A percentile compares a stretch with the other conserved stretches of the same genome.
Evolutionary conservation across 1,284 basidiomycete species (phyloP).

Genomic region (Ganoderma leucocontextum): DNA sequence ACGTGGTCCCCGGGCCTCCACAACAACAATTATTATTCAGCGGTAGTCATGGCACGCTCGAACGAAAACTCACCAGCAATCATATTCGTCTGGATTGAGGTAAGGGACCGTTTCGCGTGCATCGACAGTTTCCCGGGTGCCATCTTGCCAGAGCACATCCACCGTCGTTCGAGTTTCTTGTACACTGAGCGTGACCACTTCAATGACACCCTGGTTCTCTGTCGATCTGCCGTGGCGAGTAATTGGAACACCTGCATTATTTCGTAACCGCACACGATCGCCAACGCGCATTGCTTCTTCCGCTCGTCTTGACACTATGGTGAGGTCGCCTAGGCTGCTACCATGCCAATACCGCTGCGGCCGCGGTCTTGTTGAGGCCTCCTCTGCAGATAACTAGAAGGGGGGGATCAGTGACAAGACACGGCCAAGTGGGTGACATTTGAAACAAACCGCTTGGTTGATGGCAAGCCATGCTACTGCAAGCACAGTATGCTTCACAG

Average conservation of each 20-base stretch:
- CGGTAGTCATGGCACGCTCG: not conserved
- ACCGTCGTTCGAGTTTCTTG: slow-evolving; percentile 75
- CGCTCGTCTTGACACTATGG: slow-evolving; percentile 65
- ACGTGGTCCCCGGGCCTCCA: slow-evolving; percentile 91
- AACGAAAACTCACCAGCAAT: slow-evolving; percentile 71
- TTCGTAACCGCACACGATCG: slow-evolving; percentile 68
- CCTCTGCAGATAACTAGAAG: slow-evolving; percentile 62
- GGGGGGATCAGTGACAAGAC: not conserved
- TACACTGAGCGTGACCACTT: slow-evolving; percentile 69
- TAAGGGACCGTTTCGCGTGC: slow-evolving; percentile 83
- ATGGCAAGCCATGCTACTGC: slow-evolving; percentile 90
- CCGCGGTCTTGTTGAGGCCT: slow-evolving; percentile 64
- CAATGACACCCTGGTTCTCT: slow-evolving; percentile 53
- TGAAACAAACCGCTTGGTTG: slow-evolving; percentile 76
- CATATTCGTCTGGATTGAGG: slow-evolving; percentile 84
- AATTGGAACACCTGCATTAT: slow-evolving; percentile 52
- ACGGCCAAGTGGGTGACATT: not conserved
- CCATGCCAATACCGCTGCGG: slow-evolving; percentile 83
- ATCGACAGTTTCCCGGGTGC: slow-evolving; percentile 64
- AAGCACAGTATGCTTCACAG: slow-evolving; percentile 81
- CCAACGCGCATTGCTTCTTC: slow-evolving; percentile 74
- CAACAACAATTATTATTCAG: slow-evolving; percentile 4
- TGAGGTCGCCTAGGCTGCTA: slow-evolving; percentile 70
- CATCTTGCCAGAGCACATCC: slow-evolving; percentile 91
- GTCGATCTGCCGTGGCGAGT: slow-evolving; percentile 64